phyloP scores from a whole-genome alignment of 73 alveolate genomes.

The Paramecium tetraurelia region DNA sequence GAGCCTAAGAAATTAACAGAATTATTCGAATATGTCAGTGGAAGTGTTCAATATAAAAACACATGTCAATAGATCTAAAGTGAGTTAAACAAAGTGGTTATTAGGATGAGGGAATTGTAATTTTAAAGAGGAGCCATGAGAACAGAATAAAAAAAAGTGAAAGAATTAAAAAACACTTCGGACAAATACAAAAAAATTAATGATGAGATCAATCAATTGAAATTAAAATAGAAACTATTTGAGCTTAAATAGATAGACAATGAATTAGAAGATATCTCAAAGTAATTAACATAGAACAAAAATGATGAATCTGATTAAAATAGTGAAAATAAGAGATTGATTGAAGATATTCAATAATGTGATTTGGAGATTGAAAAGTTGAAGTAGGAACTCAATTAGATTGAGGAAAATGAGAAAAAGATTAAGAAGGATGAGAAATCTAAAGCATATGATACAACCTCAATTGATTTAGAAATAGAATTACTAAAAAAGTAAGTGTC shows the following conservation, averaged over 20 bases:
- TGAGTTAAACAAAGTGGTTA: neutral
- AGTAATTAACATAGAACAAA: neutral
- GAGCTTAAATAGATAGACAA: neutral
- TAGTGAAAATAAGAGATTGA: neutral
- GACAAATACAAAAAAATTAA: neutral
- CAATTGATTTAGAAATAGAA: slow-evolving; percentile 15
- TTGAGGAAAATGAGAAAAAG: neutral
- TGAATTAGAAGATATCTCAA: neutral
- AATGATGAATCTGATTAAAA: neutral
- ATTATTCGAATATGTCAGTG: neutral
- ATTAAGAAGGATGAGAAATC: neutral
- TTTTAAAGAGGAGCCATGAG: neutral
- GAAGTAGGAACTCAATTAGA: neutral
- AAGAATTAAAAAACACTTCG: neutral
- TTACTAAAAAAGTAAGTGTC: neutral
- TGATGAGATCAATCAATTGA: neutral
- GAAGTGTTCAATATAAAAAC: neutral
- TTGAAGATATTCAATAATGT: neutral
- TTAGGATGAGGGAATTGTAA: neutral
- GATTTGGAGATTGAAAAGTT: neutral
- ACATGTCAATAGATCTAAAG: neutral
- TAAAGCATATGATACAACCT: neutral
- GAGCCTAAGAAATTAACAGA: slow-evolving; percentile 22
- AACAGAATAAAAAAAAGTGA: neutral
- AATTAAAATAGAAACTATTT: neutral